phyloP scores from a whole-genome alignment of 1,284 basidiomycete genomes.

The Cutaneotrichosporon cutaneum region DNA sequence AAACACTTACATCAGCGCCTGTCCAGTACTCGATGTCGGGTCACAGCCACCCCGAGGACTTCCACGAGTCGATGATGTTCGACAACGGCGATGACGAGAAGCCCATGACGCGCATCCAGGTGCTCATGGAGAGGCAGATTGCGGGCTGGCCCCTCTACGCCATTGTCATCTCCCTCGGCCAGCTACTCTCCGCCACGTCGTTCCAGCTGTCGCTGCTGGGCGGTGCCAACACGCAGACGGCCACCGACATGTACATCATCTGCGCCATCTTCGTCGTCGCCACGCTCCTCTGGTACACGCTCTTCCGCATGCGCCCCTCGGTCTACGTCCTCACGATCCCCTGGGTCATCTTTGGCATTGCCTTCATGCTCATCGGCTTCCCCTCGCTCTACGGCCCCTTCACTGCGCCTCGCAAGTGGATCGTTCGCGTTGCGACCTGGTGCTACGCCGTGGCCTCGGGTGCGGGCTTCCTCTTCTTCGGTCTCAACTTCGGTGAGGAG shows the following conservation, averaged over 20 bases:
- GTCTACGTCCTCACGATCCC: constrained; percentile 79
- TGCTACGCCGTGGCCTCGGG: constrained; percentile 80
- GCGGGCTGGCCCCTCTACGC: constrained; percentile 86
- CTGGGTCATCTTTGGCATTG: constrained; percentile 83
- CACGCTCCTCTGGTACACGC: constrained; percentile 81
- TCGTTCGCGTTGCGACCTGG: constrained; percentile 81
- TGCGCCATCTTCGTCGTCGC: constrained; percentile 79
- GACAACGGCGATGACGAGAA: constrained; percentile 57
- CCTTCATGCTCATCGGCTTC: constrained; percentile 84
- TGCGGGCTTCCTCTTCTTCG: constrained; percentile 86
- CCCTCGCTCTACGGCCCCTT: constrained; percentile 71
- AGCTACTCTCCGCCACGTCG: constrained; percentile 68
- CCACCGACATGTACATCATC: constrained; percentile 82
- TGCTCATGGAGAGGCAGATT: constrained; percentile 72
- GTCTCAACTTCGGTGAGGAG: constrained; percentile 93
- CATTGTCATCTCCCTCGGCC: constrained; percentile 79
- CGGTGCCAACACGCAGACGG: constrained; percentile 76
- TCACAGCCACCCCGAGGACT: constrained; percentile 47
- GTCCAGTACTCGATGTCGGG: constrained; percentile 47
- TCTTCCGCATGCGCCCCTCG: constrained; percentile 84
- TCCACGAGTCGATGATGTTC: constrained; percentile 58
- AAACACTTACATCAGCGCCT: constrained; percentile 24
- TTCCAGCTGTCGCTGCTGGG: constrained; percentile 88
- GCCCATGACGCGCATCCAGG: constrained; percentile 76
- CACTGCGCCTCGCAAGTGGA: constrained; percentile 61